phyloP scores from a whole-genome alignment of 2,329 filamentous ascomycete genomes.

The Trichoderma gracile region DNA sequence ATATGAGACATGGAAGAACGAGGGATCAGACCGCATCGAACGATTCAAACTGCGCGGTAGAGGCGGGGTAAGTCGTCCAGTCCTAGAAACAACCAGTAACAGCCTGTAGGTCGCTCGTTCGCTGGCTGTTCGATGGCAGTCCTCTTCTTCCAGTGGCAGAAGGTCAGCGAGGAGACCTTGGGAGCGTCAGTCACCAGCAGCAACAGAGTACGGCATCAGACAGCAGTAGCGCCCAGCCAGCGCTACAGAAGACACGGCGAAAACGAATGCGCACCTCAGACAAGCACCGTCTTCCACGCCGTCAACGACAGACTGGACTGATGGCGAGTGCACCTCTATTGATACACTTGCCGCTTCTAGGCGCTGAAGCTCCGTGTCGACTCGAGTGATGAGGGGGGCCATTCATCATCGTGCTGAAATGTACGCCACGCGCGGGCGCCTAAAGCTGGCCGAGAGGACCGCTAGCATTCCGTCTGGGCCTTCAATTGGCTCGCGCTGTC shows the following conservation, averaged over 20 bases:
- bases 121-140: too few species aligned
- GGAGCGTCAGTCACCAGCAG: background rate
- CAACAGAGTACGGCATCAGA: background rate
- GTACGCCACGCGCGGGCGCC: conserved; percentile 23
- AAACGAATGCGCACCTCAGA: too few species aligned
- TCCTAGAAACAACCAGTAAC: background rate
- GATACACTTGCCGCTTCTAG: conserved; percentile 26
- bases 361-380: conserved; percentile 20
- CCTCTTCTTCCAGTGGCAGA: background rate
- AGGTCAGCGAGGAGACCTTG: background rate
- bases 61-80: conserved; percentile 13
- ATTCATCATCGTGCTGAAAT: conserved; percentile 32
- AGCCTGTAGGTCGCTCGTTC: background rate
- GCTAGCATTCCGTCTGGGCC: conserved; percentile 19
- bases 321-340: background rate
- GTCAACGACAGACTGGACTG: background rate
- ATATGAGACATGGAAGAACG: background rate
- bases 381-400: conserved; percentile 27
- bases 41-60: background rate
- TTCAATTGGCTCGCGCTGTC: conserved; percentile 21
- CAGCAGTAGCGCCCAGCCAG: background rate
- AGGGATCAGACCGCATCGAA: background rate
- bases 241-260: too few species aligned
- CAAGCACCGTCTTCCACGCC: too few species aligned
- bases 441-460: conserved; percentile 13